phyloP scores from a whole-genome alignment of 2,329 filamentous ascomycete species.

The Macrophomina phaseolina region DNA sequence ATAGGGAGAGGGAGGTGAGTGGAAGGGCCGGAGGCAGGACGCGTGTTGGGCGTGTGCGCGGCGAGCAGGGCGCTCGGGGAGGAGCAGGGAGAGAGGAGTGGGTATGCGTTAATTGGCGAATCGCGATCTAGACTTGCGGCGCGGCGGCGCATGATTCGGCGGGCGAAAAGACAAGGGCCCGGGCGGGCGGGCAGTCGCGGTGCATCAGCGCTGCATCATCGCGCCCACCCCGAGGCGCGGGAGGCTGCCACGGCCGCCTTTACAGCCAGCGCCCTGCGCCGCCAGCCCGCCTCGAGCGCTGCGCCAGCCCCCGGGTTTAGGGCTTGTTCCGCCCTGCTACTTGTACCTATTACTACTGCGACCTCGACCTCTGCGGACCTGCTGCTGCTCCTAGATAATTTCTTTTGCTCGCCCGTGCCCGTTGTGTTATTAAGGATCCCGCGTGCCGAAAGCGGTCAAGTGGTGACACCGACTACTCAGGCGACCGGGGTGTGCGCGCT shows the following conservation, averaged over 20 bases:
- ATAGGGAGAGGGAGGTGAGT: slow-evolving; percentile 2
- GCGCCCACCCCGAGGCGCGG: neutral
- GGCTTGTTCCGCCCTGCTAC: neutral
- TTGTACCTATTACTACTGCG: neutral
- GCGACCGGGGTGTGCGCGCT: slow-evolving; percentile 22
- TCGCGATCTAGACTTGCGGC: slow-evolving; percentile 21
- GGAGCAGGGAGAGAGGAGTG: neutral
- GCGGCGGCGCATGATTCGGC: slow-evolving; percentile 15
- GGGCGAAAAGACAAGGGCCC: neutral
- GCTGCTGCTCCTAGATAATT: slow-evolving; percentile 22
- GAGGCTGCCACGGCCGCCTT: neutral
- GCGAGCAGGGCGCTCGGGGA: neutral
- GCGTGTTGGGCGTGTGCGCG: slow-evolving; percentile 13
- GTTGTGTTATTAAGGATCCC: slow-evolving; percentile 27
- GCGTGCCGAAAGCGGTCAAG: slow-evolving; percentile 26
- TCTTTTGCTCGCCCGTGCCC: slow-evolving; percentile 23
- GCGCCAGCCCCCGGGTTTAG: slow-evolving; percentile 22
- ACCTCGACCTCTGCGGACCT: neutral
- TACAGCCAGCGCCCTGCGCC: neutral
- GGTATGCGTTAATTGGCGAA: slow-evolving; percentile 20
- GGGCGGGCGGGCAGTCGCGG: slow-evolving; percentile 4
- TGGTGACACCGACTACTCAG: slow-evolving; percentile 18
- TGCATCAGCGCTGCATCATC: slow-evolving; percentile 16
- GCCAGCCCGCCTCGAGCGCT: slow-evolving; percentile 7
- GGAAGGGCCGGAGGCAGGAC: neutral